Base-by-base conservation (phyloP, 768 basidiomycete genomes). In the Hypholoma sublateritium region DNA sequence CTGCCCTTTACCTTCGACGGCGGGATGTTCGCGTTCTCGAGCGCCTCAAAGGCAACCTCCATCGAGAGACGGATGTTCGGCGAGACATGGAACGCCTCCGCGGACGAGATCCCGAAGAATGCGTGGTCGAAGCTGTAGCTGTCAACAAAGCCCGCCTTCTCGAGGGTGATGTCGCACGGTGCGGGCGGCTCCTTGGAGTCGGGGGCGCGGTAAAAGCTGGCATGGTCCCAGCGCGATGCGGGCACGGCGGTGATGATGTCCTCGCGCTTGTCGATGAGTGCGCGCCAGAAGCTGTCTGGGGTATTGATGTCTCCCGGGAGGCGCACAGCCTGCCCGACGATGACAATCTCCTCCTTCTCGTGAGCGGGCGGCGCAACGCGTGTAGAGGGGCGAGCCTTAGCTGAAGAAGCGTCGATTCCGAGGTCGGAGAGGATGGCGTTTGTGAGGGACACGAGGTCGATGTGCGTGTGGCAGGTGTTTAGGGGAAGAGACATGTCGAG, bases 11-110 rank as follows among this genome's bases (percentile, higher is more conserved):
- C 53, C 43, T 64, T 63, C 13, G 72, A 71, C 14, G 61, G 50
- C 0, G 74, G 70, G 9, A 74, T 74, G 52, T 72, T 72, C 0
- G 73, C 73, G 53, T 70, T 69, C 50, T 75, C 74, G 16, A 75
- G 59, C 1, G 73, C 74, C 56, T 72, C 69, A 53, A 72, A 74
- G 1, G 73, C 65, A 7, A 69, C 61, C 56, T 75, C 74, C 48
- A 75, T 59, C 11, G 67, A 64, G 1, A 75, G 69, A 11, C 74
- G 68, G 16, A 66, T 63, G 28, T 62, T 62, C 2, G 74, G 74
- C 1, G 64, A 55, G 14, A 75, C 61, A 45, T 63, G 61, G 50
- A 69, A 67, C 0, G 74, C 74, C 56, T 75, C 74, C 3, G 72
- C 64, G 11, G 69, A 65, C 1, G 73, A 68, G 5, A 75, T 67